Percentiles rank a stretch among this genome's conserved stretches.
Evolutionary conservation across 2,329 filamentous ascomycete species (phyloP).

Genomic region (Gaeumannomyces tritici): DNA sequence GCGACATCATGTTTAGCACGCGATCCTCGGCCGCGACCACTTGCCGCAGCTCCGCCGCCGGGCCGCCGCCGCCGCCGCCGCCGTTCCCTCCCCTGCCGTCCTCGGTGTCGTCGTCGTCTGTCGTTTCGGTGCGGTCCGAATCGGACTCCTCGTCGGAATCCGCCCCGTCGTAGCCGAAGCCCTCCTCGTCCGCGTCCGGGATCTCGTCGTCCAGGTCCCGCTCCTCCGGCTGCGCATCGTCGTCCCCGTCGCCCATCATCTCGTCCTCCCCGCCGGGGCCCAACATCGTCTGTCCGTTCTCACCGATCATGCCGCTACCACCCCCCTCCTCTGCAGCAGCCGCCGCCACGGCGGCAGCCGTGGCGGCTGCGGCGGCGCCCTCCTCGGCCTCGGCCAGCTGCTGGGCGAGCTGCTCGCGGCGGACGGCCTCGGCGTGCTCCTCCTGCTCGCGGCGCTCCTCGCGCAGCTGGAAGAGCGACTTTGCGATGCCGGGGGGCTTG

Average conservation of each 20-base stretch:
- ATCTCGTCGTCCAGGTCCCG: constrained; percentile 65
- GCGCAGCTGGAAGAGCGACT: constrained; percentile 81
- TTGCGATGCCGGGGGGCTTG: constrained; percentile 75
- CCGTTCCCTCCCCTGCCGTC: constrained; percentile 25
- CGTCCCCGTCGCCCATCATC: constrained; percentile 34
- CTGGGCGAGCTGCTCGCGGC: constrained; percentile 60
- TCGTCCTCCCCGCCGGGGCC: constrained; percentile 27
- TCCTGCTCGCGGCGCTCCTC: constrained; percentile 85
- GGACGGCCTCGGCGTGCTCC: constrained; percentile 68
- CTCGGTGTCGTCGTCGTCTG: constrained; percentile 27
- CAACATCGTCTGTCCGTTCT: constrained; percentile 15
- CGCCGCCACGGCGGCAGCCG: constrained; percentile 8
- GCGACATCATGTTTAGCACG: constrained; percentile 47
- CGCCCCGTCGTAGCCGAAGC: constrained; percentile 38
- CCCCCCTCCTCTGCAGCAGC: constrained; percentile 20
- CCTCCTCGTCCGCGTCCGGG: constrained; percentile 51
- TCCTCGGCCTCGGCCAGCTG: constrained; percentile 68
- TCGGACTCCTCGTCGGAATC: constrained; percentile 32
- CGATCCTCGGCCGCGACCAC: constrained; percentile 51
- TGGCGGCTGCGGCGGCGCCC: constrained; percentile 46
- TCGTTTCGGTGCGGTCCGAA: constrained; percentile 27
- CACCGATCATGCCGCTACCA: constrained; percentile 21
- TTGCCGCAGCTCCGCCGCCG: constrained; percentile 30
- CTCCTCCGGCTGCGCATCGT: constrained; percentile 37
- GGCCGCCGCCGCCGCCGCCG: constrained; percentile 20